Evolutionary conservation across 148 eudicot species (phyloP), one percentile per base, ranked within the genome.

Genomic region (Silene conica): DNA sequence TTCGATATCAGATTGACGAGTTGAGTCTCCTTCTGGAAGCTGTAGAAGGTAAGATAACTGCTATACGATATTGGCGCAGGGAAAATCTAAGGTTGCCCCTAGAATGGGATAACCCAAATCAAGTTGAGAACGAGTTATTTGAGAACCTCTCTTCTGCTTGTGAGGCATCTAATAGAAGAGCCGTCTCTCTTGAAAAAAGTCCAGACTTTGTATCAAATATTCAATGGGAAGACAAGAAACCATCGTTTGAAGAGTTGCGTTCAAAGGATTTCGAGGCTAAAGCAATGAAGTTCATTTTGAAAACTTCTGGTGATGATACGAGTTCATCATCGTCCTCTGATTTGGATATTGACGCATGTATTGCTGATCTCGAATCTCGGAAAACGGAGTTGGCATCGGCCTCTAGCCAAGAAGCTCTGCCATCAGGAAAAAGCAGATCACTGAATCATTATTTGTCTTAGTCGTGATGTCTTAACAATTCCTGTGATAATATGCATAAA

Each of bases 1-100:
- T 80, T 69, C 90, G 94, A 18, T 79, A 87, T 72, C 63, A 74
- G 26, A 82, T 83, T 41, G 60, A 48, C 7, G 92, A 89, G 43
- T 81, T 93, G 21, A 77, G 89, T 54, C 56, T 76, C 38, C 88
- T 93, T 18, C 82, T 80, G 38, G 87, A 86, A 65, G 96, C 93
- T 52, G 68, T 86, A 31, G 91, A 89, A 84, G 97, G 97, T 28
- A 87, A 80, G 58, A 38, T 79, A 62, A 67, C 63, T 64, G 80
- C 90, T 46, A 70, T 84, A 43, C 61, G 78, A 34, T 68, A 58
- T 63, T 89, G 92, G 88, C 73, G 83, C 18, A 86, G 76, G 62
- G 85, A 80, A 63, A 68, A 86, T 73, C 81, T 84, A 52, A 87
- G 85, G 61, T 23, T 25, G 65, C 38, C 68, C 21, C 21, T 83